Conservation (phyloP, 2,329 filamentous ascomycete genomes). For the Trichoderma sp. region DNA sequence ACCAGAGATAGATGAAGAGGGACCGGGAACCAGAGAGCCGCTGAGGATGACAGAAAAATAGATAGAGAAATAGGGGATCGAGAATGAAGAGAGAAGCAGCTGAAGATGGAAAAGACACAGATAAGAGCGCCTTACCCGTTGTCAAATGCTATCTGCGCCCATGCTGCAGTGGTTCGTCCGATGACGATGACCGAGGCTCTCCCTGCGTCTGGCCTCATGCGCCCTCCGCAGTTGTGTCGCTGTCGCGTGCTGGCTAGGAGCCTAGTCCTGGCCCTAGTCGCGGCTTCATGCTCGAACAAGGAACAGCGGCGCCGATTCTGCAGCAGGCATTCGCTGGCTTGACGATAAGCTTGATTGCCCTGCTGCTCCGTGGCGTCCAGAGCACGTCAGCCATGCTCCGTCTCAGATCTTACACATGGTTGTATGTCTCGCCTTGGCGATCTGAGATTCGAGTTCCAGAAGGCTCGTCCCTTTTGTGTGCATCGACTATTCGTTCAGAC, state of each 20-base stretch:
- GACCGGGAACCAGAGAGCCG: no score
- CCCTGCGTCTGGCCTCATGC: background rate
- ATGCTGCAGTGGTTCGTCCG: conserved; percentile 6
- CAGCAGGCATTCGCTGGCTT: conserved; percentile 9
- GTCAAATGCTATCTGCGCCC: background rate
- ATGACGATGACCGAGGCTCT: conserved; percentile 19
- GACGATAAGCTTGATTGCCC: conserved; percentile 24
- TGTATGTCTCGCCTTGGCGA: no score
- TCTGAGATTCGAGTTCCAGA: background rate
- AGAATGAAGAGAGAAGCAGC: background rate
- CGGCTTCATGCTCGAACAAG: conserved; percentile 17
- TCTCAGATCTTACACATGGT: background rate
- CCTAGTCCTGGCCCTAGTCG: conserved; percentile 10
- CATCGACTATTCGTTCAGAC: background rate
- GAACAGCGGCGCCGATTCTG: conserved; percentile 19
- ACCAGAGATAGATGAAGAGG: background rate
- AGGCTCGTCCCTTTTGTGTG: background rate
- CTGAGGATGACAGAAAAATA: background rate
- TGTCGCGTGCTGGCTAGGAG: conserved; percentile 23
- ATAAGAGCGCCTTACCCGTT: background rate
- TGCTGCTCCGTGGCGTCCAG: background rate
- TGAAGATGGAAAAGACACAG: conserved; percentile 3
- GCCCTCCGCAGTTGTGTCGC: conserved; percentile 3
- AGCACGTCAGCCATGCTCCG: background rate
- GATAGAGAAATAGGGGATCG: background rate